These are phyloP conservation scores for Leccinum solheimii DNA, from an alignment of 1,284 basidiomycete genomes.

Conservation along the genomic window DNA sequence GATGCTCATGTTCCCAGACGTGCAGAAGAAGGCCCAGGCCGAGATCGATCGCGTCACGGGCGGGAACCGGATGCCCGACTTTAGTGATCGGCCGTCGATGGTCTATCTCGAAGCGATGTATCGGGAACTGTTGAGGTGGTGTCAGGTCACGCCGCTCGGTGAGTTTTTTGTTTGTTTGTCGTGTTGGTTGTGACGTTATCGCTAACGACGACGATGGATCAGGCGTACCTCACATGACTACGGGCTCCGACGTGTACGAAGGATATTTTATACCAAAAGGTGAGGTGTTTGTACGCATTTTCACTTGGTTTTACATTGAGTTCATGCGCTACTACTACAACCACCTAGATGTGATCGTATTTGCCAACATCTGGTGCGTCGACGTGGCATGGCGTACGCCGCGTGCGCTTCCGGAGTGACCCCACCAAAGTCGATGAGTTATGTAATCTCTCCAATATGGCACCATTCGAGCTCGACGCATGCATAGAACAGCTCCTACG, in stretches of 20 bases:
- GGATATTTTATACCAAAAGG: constrained; percentile 26
- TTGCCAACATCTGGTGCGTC: constrained; percentile 23
- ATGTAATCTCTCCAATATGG: constrained; percentile 50
- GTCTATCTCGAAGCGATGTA: constrained; percentile 23
- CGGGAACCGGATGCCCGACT: constrained; percentile 12
- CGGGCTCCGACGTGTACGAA: constrained; percentile 17
- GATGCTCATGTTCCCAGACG: constrained; percentile 30
- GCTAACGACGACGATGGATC: background rate
- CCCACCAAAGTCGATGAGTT: constrained; percentile 5
- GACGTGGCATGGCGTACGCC: background rate
- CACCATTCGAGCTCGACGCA: constrained; percentile 92
- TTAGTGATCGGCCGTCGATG: constrained; percentile 19
- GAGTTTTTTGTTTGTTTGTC: background rate
- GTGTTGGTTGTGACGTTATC: background rate
- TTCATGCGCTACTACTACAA: background rate
- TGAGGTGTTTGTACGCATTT: background rate
- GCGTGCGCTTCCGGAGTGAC: too few species aligned
- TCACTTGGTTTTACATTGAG: background rate
- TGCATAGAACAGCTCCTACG: constrained; percentile 88
- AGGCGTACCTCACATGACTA: constrained; percentile 20
- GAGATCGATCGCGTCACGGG: constrained; percentile 21
- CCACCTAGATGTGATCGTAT: constrained; percentile 15
- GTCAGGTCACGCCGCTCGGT: constrained; percentile 24
- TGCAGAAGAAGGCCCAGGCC: constrained; percentile 23
- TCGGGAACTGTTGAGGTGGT: constrained; percentile 21